Percentiles rank a stretch among this genome's conserved stretches.
phyloP scores from a whole-genome alignment of 1,284 basidiomycete species.

The Volvariella surrecta region DNA sequence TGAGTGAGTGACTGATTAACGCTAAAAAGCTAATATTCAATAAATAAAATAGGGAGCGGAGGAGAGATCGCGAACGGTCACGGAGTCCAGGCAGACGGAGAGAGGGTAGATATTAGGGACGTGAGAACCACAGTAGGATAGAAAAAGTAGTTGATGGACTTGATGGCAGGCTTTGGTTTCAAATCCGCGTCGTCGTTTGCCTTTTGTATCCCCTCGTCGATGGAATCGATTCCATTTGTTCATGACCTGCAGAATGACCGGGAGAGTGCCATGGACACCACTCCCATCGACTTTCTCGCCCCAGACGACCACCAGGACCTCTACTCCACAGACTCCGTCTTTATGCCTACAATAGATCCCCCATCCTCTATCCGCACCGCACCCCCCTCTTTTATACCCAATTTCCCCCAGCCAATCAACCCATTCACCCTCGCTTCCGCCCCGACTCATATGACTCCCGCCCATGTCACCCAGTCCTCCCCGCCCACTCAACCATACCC shows the following conservation, averaged over 20 bases:
- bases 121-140: no score
- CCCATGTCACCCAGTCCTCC: slow-evolving; percentile 23
- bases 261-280: slow-evolving; percentile 26
- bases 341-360: neutral
- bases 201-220: no score
- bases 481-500: slow-evolving; percentile 25
- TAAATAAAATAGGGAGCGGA: slow-evolving; percentile 41
- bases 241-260: slow-evolving; percentile 21
- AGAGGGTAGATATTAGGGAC: slow-evolving; percentile 51
- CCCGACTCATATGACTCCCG: slow-evolving; percentile 14
- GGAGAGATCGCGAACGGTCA: slow-evolving; percentile 68
- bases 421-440: slow-evolving; percentile 20
- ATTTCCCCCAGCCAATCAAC: slow-evolving; percentile 12
- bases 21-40: slow-evolving; percentile 18
- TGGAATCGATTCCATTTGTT: slow-evolving; percentile 17
- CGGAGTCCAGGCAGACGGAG: slow-evolving; percentile 75
- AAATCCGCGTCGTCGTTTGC: no score
- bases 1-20: slow-evolving; percentile 48
- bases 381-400: slow-evolving; percentile 1
- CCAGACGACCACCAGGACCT: slow-evolving; percentile 12
- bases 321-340: neutral
- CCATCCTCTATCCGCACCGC: neutral
- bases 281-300: slow-evolving; percentile 16
- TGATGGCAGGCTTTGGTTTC: no score
- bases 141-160: no score